phyloP scores from a whole-genome alignment of 805 yeast genomes.

The Saccharomyces paradoxus region DNA sequence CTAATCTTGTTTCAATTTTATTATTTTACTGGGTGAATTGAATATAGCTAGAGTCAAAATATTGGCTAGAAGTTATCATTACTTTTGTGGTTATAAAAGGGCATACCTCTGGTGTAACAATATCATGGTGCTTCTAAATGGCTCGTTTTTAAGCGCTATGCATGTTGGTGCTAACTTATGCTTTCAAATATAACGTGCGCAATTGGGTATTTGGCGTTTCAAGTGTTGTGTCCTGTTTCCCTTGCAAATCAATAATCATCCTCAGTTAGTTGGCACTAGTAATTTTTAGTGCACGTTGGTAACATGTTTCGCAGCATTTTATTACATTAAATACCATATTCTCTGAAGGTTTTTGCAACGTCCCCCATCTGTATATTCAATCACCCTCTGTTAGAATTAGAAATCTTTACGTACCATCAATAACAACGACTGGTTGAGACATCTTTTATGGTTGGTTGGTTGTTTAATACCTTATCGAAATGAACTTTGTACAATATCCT shows the following conservation, averaged over 20 bases:
- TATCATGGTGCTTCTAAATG: neutral
- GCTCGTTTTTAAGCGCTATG: neutral
- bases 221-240: neutral
- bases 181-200: neutral
- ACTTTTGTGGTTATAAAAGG: neutral
- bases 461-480: neutral
- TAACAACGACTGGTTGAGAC: constrained; percentile 90
- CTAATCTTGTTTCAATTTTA: neutral
- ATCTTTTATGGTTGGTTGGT: constrained; percentile 30
- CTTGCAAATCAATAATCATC: neutral
- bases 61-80: neutral
- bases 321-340: neutral
- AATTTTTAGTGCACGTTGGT: neutral
- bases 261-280: neutral
- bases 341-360: neutral
- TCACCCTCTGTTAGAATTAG: neutral
- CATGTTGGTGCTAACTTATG: neutral
- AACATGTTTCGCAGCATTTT: neutral
- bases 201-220: neutral
- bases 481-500: neutral
- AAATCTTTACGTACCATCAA: constrained; percentile 65
- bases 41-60: neutral
- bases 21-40: neutral
- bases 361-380: neutral
- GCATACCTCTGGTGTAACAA: neutral